phyloP scores from a whole-genome alignment of 1,284 basidiomycete species.

The Apiotrichum laibachii region DNA sequence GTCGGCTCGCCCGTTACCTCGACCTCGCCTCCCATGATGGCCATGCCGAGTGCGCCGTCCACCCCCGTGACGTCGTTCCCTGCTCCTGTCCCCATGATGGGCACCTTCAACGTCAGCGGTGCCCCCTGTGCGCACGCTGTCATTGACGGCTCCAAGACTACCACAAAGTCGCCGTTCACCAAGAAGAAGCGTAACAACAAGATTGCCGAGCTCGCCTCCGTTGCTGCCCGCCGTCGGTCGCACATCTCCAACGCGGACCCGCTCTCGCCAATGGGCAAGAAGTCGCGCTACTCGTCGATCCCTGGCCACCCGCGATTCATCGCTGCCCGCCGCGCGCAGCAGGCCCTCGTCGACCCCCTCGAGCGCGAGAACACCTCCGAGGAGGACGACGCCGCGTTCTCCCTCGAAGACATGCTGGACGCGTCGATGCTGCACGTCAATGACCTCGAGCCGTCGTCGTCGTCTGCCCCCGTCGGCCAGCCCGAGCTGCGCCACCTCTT shows the following conservation, averaged over 20 bases:
- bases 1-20: conserved; percentile 4
- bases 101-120: conserved; percentile 38
- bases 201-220: conserved; percentile 29
- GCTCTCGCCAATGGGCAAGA: conserved; percentile 34
- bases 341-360: conserved; percentile 27
- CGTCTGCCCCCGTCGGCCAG: conserved; percentile 13
- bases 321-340: conserved; percentile 33
- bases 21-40: not conserved
- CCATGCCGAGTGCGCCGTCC: not conserved
- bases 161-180: conserved; percentile 49
- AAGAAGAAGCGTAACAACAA: conserved; percentile 33
- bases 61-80: not conserved
- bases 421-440: conserved; percentile 28
- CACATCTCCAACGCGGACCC: conserved; percentile 24
- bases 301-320: conserved; percentile 47
- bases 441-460: conserved; percentile 25
- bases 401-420: conserved; percentile 48
- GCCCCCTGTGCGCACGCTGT: conserved; percentile 45
- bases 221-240: conserved; percentile 29
- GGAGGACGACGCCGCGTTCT: conserved; percentile 27
- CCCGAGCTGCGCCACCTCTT: conserved; percentile 35
- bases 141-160: conserved; percentile 42
- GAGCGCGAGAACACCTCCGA: conserved; percentile 36
- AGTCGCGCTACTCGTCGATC: conserved; percentile 45
- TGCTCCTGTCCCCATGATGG: conserved; percentile 33